These are phyloP conservation scores for Curvularia eragrostidis DNA, from an alignment of 2,329 filamentous ascomycete species.

Conservation along the genomic window DNA sequence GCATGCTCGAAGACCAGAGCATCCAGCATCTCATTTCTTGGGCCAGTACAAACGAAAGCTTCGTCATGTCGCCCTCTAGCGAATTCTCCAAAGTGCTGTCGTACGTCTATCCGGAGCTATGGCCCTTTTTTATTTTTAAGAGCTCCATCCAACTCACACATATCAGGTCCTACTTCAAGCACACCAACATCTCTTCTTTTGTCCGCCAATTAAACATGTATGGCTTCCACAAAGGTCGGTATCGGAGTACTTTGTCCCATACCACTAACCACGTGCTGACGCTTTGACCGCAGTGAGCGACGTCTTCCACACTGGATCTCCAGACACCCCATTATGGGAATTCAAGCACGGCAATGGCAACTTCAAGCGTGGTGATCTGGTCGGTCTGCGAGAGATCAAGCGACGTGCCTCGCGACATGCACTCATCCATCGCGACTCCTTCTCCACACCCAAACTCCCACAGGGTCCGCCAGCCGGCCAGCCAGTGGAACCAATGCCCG, in stretches of 20 bases:
- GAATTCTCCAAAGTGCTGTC: slow-evolving; percentile 98
- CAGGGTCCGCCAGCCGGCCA: slow-evolving; percentile 79
- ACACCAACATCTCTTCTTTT: slow-evolving; percentile 98
- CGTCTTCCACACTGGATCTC: slow-evolving; percentile 93
- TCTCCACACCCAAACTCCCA: slow-evolving; percentile 73
- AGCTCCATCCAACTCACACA: slow-evolving; percentile 31
- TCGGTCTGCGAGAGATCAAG: slow-evolving; percentile 93
- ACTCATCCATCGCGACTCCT: slow-evolving; percentile 89
- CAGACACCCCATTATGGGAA: slow-evolving; percentile 95
- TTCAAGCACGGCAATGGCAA: slow-evolving; percentile 98
- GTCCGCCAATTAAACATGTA: slow-evolving; percentile 99
- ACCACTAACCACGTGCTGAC: slow-evolving; percentile 10
- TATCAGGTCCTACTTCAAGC: slow-evolving; percentile 94
- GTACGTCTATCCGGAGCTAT: slow-evolving; percentile 64
- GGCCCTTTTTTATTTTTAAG: slow-evolving; percentile 22
- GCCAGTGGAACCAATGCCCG: slow-evolving; percentile 82
- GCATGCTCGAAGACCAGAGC: slow-evolving; percentile 92
- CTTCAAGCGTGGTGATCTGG: slow-evolving; percentile 93
- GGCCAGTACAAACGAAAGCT: slow-evolving; percentile 92
- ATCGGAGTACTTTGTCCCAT: slow-evolving; percentile 10
- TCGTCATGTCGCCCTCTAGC: slow-evolving; percentile 96
- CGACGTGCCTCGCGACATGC: slow-evolving; percentile 91
- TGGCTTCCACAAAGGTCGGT: slow-evolving; percentile 93
- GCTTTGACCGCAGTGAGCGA: slow-evolving; percentile 75
- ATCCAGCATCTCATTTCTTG: slow-evolving; percentile 97